Percentiles rank a stretch among this genome's conserved stretches.
phyloP scores from a whole-genome alignment of 768 basidiomycete species.

The Fibroporia radiculosa region DNA sequence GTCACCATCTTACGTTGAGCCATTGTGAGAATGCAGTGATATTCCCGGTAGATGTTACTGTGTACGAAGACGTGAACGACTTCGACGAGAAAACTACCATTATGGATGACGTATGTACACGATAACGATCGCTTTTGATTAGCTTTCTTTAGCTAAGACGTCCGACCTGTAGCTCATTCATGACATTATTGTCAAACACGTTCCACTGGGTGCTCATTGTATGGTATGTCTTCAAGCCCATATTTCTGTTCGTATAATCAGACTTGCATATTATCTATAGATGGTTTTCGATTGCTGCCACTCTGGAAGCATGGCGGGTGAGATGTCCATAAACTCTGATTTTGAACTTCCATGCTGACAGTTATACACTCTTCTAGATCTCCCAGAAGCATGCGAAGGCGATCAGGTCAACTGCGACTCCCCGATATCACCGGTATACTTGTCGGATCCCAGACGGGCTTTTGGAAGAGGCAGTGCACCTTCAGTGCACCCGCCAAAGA shows the following conservation, averaged over 20 bases:
- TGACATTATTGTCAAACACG: slow-evolving; percentile 15
- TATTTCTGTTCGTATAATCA: not conserved
- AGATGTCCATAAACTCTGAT: not conserved
- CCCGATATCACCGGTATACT: too few relatives aligned
- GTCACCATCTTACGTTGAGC: not conserved
- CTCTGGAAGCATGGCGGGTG: slow-evolving; percentile 16
- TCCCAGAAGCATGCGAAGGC: too few relatives aligned
- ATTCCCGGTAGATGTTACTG: slow-evolving; percentile 13
- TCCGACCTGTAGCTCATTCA: slow-evolving; percentile 18
- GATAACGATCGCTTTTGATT: too few relatives aligned
- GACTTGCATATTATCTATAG: slow-evolving; percentile 4
- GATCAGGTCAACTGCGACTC: too few relatives aligned
- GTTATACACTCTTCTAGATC: not conserved
- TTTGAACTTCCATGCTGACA: not conserved
- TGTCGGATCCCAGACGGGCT: too few relatives aligned
- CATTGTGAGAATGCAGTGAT: slow-evolving; percentile 12
- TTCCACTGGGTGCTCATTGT: slow-evolving; percentile 14
- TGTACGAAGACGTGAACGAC: not conserved
- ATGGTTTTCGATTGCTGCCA: slow-evolving; percentile 24
- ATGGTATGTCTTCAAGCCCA: not conserved
- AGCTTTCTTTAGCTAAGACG: too few relatives aligned
- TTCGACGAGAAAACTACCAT: slow-evolving; percentile 19
- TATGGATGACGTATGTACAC: slow-evolving; percentile 19
- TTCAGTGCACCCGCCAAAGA: too few relatives aligned
- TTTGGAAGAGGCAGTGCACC: too few relatives aligned